phyloP scores from a whole-genome alignment of 805 yeast species.

The Monosporozyma aerobia region DNA sequence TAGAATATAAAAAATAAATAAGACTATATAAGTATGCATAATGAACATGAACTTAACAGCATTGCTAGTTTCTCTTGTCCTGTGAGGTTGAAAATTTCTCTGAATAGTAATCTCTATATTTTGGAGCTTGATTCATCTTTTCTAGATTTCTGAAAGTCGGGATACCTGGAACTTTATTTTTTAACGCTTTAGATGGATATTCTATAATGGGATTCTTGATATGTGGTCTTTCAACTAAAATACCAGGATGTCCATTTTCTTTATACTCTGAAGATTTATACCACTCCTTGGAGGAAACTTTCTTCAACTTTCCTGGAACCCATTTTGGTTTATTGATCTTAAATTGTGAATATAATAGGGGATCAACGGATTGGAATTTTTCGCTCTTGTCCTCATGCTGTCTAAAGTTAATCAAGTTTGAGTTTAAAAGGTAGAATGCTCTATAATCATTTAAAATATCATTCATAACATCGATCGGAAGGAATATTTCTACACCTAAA shows the following conservation, averaged over 20 bases:
- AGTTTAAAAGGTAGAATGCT: conserved; percentile 29
- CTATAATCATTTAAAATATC: conserved; percentile 31
- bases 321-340: conserved; percentile 27
- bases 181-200: conserved; percentile 13
- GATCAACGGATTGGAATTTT: conserved; percentile 12
- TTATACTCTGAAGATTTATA: conserved; percentile 18
- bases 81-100: background rate
- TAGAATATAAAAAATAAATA: background rate
- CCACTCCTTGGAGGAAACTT: conserved; percentile 11
- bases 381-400: background rate
- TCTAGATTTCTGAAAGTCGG: conserved; percentile 62
- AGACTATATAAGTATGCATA: background rate
- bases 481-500: conserved; percentile 36
- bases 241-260: conserved; percentile 32
- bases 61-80: background rate
- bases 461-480: conserved; percentile 44
- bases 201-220: conserved; percentile 32
- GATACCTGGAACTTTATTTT: conserved; percentile 25
- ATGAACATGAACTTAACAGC: background rate
- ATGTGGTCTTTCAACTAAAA: conserved; percentile 35
- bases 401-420: conserved; percentile 18
- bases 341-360: conserved; percentile 21
- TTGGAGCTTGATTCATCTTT: conserved; percentile 43
- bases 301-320: conserved; percentile 10
- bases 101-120: conserved; percentile 9